Conservation (phyloP, 129 eudicot genomes). For the Lonicera japonica region DNA sequence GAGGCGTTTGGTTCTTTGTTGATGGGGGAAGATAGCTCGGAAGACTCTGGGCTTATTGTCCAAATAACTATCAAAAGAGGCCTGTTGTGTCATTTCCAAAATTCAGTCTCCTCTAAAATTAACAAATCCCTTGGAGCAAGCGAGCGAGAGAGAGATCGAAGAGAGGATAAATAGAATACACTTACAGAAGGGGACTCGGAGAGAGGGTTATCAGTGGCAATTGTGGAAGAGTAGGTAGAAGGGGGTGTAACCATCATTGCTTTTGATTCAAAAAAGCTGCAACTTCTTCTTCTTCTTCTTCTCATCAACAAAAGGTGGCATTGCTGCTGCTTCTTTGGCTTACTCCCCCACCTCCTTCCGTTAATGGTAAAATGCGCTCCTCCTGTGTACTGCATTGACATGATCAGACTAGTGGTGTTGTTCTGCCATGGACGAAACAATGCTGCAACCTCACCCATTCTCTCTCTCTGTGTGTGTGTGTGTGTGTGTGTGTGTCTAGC, state of each 20-base stretch:
- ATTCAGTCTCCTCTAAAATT: too few species aligned
- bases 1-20: conserved; percentile 65
- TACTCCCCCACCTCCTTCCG: not conserved
- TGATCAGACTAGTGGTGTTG: not conserved
- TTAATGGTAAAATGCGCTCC: too few species aligned
- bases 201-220: conserved; percentile 64
- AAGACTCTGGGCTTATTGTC: conserved; percentile 76
- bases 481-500: not conserved
- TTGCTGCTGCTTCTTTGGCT: not conserved
- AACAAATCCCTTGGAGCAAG: not conserved
- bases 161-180: not conserved
- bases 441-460: not conserved
- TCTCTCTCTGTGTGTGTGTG: too few species aligned
- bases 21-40: conserved; percentile 73
- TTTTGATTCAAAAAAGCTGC: not conserved
- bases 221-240: conserved; percentile 55
- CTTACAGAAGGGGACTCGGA: conserved; percentile 59
- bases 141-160: conserved; percentile 5
- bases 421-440: not conserved
- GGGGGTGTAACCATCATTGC: conserved; percentile 32
- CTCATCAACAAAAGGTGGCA: not conserved
- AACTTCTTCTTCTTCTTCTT: too few species aligned
- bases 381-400: not conserved
- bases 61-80: conserved; percentile 80
- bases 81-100: too few species aligned